Evolutionary conservation across 2,329 filamentous ascomycete species (phyloP), one percentile per base, ranked within the genome.

Genomic region (Hirsutella minnesotensis): DNA sequence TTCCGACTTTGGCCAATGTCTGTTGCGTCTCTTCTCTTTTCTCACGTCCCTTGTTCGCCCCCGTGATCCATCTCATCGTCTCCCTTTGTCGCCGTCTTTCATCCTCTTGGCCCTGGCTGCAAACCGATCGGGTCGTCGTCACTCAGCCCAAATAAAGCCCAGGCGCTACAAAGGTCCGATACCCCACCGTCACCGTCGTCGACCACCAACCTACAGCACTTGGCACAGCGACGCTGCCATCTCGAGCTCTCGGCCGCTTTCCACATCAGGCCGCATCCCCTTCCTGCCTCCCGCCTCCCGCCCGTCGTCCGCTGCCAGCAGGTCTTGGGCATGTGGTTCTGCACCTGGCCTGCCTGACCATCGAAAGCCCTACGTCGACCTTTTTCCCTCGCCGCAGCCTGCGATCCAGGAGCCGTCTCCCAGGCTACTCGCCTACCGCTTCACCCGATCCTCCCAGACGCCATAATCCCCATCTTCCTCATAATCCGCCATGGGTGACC

Each of bases 401-500:
- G 15, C 33, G 33, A 18, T 18, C n/a, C 33, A 9, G 16, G 9
- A 9, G 33, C 4, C 33, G 16, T 35, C 4, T 9, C 16, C 33
- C 33, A 9, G 31, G 31, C n/a, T n/a, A n/a, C n/a, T n/a, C n/a
- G n/a, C n/a, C n/a, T n/a, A n/a, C n/a, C n/a, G n/a, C n/a, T n/a
- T n/a, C n/a, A n/a, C 19, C 12, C 29, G 22, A 30, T 18, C 10
- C 29, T 24, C 40, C 18, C 40, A 34, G 36, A 24, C 19, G 10
- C 15, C 20, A 22, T 34, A 24, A 38, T 7, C 34, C 43, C n/a
- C 15, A 30, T 29, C 3, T 15, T 16, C 9, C 37, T 21, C 36
- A 20, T 40, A 19, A 37, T 38, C 46, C 60, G 62, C 51, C 59
- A 82, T 82, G 79, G 72, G 73, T 54, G 77, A 81, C 56, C 58